phyloP scores from a whole-genome alignment of 1,284 basidiomycete genomes.

The Apiotrichum porosum region DNA sequence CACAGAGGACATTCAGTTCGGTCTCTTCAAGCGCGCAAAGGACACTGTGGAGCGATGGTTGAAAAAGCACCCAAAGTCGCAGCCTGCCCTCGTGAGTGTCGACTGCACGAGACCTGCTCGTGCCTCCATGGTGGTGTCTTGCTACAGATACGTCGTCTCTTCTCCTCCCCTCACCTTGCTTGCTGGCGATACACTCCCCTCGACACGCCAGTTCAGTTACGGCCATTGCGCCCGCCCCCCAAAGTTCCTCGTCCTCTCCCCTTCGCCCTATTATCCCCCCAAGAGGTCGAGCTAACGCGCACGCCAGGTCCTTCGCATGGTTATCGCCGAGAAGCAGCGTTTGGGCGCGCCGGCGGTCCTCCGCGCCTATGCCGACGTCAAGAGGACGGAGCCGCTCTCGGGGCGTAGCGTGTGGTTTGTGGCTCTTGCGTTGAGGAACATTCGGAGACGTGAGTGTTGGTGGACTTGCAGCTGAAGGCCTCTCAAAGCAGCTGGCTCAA shows the following conservation, averaged over 20 bases:
- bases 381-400: constrained; percentile 24
- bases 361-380: constrained; percentile 21
- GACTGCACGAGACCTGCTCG: not conserved
- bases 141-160: not conserved
- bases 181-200: not conserved
- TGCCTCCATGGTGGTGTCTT: not conserved
- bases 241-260: not conserved
- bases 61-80: constrained; percentile 41
- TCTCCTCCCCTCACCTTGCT: not conserved
- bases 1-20: constrained; percentile 31
- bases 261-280: no score
- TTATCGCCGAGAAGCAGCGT: constrained; percentile 22
- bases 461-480: not conserved
- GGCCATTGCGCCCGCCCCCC: not conserved
- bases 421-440: constrained; percentile 22
- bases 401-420: constrained; percentile 27
- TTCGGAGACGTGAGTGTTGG: constrained; percentile 35
- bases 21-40: constrained; percentile 24
- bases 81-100: constrained; percentile 31
- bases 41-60: constrained; percentile 27
- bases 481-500: not conserved
- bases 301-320: constrained; percentile 34
- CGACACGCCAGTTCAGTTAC: no score
- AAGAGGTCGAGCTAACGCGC: no score
- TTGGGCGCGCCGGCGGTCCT: constrained; percentile 16